A percentile compares a stretch with the other conserved stretches of the same genome.
phyloP scores from a whole-genome alignment of 1,139 yeast genomes.

The Insectozyma bohioensis region DNA sequence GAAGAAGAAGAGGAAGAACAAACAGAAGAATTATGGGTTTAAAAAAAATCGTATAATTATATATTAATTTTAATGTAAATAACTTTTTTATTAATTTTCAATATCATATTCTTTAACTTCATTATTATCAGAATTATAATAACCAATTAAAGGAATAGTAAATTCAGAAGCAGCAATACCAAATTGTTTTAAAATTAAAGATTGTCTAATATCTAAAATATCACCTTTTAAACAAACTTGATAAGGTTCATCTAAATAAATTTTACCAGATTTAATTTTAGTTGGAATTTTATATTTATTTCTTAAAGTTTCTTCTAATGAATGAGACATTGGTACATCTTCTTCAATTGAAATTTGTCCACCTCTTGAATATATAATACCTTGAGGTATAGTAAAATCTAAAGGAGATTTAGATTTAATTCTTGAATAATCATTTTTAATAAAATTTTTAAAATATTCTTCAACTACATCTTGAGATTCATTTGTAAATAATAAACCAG shows the following conservation, averaged over 20 bases:
- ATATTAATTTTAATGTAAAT: not conserved
- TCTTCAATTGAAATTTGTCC: constrained; percentile 89
- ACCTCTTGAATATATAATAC: constrained; percentile 90
- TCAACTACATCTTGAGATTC: constrained; percentile 83
- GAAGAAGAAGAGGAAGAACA: constrained; percentile 11
- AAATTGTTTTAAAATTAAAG: constrained; percentile 87
- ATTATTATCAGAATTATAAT: constrained; percentile 44
- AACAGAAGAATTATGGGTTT: constrained; percentile 2
- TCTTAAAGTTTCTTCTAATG: constrained; percentile 90
- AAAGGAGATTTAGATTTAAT: constrained; percentile 85
- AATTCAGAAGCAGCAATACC: constrained; percentile 94
- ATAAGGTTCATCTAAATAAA: constrained; percentile 71
- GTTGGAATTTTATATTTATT: constrained; percentile 90
- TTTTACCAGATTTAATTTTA: constrained; percentile 84
- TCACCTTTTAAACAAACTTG: constrained; percentile 82
- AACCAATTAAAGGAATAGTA: constrained; percentile 76
- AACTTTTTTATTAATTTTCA: constrained; percentile 3
- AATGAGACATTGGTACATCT: constrained; percentile 95
- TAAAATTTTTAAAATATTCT: constrained; percentile 77
- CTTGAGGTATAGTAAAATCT: constrained; percentile 82
- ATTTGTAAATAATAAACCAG: constrained; percentile 86
- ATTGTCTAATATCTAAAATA: constrained; percentile 83
- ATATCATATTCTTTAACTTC: not conserved
- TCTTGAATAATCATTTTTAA: constrained; percentile 82
- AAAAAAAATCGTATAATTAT: no score